Evolutionary conservation across 2,329 filamentous ascomycete genomes (phyloP), one percentile per base, ranked within the genome.

Genomic region (Colletotrichum lentis): DNA sequence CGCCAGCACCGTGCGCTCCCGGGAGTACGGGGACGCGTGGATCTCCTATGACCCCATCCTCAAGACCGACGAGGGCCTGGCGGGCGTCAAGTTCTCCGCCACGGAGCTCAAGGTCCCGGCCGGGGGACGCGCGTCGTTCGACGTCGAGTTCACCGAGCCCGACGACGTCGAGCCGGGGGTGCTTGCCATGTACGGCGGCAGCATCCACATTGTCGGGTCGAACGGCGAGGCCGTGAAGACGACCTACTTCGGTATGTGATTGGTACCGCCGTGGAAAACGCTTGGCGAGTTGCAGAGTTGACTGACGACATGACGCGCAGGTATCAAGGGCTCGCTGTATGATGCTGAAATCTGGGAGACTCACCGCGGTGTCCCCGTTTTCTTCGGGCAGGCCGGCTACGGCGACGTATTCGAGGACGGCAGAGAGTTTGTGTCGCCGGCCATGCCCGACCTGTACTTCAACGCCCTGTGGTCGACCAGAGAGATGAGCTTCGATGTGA

Each of bases 1-100:
- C 1, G 82, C 86, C 12, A 76, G 81, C 5, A 86, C 86, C 2
- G 81, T 82, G 77, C 50, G 77, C 77, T 52, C 80, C 82, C 0
- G 74, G 74, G 18, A 16, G n/a, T 22, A 62, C 0, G 50, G 22
- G 50, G 27, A 27, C 24, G 18, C 18, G 7, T 53, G 31, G 31
- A 35, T 52, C 85, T 85, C 70, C 82, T 84, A 20, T 82, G 81
- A 41, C 77, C 74, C 63, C 54, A 71, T 57, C 62, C 73, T 52
- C 47, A 47, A 27, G 8, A 74, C 81, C 8, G 74, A 78, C 0
- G 71, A 74, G 14, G 74, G 76, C 10, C 77, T 79, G 44, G 84
- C 84, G 8, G 77, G 76, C 0, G 71, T 86, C 27, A 72, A 74
- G 27, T 80, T 86, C 61, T 80, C 76, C 69, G 71, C 77, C 31